Evolutionary conservation across 768 basidiomycete genomes (phyloP), one percentile per base, ranked within the genome.

Genomic region (Imleria badia): DNA sequence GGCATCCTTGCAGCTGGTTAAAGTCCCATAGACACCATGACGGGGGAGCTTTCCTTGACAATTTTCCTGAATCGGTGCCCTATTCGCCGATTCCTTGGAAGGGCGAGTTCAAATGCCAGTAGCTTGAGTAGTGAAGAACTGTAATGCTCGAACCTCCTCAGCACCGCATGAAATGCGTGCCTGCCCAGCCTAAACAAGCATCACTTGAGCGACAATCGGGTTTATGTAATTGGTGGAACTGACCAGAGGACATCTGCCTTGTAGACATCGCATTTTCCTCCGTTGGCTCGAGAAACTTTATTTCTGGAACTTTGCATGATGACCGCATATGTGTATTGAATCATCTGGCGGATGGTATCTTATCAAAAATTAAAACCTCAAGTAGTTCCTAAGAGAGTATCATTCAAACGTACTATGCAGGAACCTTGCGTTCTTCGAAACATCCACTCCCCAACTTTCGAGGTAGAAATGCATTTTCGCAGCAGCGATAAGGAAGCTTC

Each of bases 391-490:
- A 7, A 43, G 22, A 59, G 36, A 26, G 22, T 30, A 14, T 45
- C 19, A 29, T 39, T 10, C 11, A 43, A 29, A 69, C 80, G 48
- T 60, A 89, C 90, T 73, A 36, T 75, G 69, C 45, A 91, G 69
- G 60, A 89, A 89, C 17, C 65, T 63, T 29, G 65, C 63, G 52
- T 78, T 80, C 56, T 73, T 80, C 31, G 59, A 63, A n/a, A 75
- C 60, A 46, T 74, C 72, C 17, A 76, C 56, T 14, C 79, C 76
- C 84, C 83, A 87, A 48, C 78, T 77, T 34, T 79, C 77, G 33
- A 98, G 73, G 66, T 98, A 97, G 48, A 81, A 78, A 55, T 91
- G 85, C 80, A 93, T 88, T 73, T 91, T 96, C 78, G 94, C 86
- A 0, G 89, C 91, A 3, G 84, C 78, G 40, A 97, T 69, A 30